A percentile compares a stretch with the other conserved stretches of the same genome.
phyloP scores from a whole-genome alignment of 2,329 filamentous ascomycete genomes.

The Colletotrichum sp. region DNA sequence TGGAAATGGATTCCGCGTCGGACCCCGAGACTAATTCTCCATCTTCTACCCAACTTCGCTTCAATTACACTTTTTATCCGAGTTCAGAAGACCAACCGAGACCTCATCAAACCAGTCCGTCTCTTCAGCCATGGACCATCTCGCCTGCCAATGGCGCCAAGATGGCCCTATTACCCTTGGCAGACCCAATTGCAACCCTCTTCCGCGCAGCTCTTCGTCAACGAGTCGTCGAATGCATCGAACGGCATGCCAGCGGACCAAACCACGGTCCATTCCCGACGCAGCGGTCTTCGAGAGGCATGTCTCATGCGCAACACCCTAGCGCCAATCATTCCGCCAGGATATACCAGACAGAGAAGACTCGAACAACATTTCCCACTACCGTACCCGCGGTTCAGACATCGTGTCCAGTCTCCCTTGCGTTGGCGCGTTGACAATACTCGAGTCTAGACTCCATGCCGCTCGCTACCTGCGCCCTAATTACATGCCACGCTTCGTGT shows the following conservation, averaged over 20 bases:
- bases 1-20: neutral
- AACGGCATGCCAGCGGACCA: neutral
- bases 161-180: conserved; percentile 4
- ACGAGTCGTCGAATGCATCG: conserved; percentile 2
- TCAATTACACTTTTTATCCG: neutral
- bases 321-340: neutral
- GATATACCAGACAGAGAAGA: neutral
- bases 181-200: neutral
- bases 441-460: neutral
- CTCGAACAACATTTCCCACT: neutral
- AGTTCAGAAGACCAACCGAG: neutral
- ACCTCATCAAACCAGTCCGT: neutral
- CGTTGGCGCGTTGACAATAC: neutral
- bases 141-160: conserved; percentile 4
- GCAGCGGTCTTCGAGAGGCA: neutral
- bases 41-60: neutral
- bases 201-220: neutral
- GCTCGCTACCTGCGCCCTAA: neutral
- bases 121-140: neutral
- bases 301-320: neutral
- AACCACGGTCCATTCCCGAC: neutral
- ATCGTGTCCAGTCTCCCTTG: conserved; percentile 6
- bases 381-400: neutral
- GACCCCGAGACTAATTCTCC: neutral
- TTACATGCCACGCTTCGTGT: neutral